Base-by-base conservation (phyloP, 306 rosid species). In the Cucumis cinereus region DNA sequence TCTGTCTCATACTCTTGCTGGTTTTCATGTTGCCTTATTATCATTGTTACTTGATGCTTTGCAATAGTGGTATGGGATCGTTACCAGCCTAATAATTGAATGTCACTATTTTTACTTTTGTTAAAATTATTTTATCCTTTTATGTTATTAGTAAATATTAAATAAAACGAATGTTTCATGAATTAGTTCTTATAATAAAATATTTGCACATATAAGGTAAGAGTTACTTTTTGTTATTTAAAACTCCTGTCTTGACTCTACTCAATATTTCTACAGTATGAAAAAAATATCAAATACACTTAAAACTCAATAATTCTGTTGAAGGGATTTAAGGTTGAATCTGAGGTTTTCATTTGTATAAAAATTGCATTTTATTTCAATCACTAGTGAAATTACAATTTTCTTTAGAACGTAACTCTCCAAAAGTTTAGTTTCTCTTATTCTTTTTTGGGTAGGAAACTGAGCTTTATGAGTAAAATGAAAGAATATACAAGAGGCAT, bases 11-110 rank as follows among this genome's bases (percentile, higher is more conserved):
- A 60, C 81, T 94, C 10, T 82, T 94, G 62, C 90, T 94, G 53
- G 91, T 94, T 14, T 94, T 94, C 85, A 82, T 94, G 77, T 82
- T 94, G 56, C 98, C 98, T 22, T 94, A 90, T 78, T 94, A 94
- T 83, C 98, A 94, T 76, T 94, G 97, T 64, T 94, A 85, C 87
- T 78, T 94, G 83, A 90, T 94, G 95, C 97, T 94, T 43, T 81
- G 85, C 87, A 89, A 87, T 81, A 83, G 43, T 68, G 97, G 92
- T 87, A 76, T 56, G 73, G 17, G 60, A 17, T 77, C 10, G 22
- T 36, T 20, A 0, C 10, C 35, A 52, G 1, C 41, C 57, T 40
- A 33, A 43, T 60, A 28, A 50, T 19, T n/a, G 55, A 56, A 33
- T 77, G 16, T 19, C 40, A 35, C 7, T 40, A 30, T n/a, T 56